Conservation (phyloP, 2,329 filamentous ascomycete species). For the Colletotrichum lini region DNA sequence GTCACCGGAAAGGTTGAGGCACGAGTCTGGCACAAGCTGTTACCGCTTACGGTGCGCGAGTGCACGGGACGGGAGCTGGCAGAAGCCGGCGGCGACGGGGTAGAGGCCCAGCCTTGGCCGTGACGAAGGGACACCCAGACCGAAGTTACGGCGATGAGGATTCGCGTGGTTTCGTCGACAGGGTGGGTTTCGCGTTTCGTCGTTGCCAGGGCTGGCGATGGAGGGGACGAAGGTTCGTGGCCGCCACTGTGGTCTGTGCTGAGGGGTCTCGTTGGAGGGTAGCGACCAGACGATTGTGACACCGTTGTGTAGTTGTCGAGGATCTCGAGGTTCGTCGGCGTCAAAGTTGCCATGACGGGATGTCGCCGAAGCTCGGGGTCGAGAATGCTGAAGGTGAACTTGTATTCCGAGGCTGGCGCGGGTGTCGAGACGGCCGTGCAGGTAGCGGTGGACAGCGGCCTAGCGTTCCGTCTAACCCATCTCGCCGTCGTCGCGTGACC, state of each 20-base stretch:
- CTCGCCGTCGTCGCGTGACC: constrained; percentile 74
- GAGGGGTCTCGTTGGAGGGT: constrained; percentile 61
- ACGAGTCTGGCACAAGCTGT: constrained; percentile 25
- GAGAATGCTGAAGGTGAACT: constrained; percentile 85
- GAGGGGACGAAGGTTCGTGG: constrained; percentile 27
- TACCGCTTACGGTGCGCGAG: constrained; percentile 21
- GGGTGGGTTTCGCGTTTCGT: constrained; percentile 40
- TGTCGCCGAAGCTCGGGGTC: constrained; percentile 78
- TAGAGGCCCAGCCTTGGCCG: constrained; percentile 42
- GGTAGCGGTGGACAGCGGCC: constrained; percentile 43
- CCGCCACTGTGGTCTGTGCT: constrained; percentile 39
- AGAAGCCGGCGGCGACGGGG: constrained; percentile 19
- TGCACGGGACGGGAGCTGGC: constrained; percentile 18
- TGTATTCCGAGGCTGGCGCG: constrained; percentile 58
- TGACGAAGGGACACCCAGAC: constrained; percentile 47
- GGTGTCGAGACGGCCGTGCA: constrained; percentile 44
- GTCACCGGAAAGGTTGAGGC: constrained; percentile 37
- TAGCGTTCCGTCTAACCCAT: constrained; percentile 72
- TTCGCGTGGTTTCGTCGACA: constrained; percentile 44
- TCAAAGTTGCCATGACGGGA: constrained; percentile 80
- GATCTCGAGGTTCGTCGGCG: constrained; percentile 75
- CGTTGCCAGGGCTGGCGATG: constrained; percentile 8
- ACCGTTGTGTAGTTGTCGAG: constrained; percentile 76
- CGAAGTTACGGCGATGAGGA: constrained; percentile 46
- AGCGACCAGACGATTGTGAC: constrained; percentile 63